These are phyloP conservation scores for Sanghuangporus baumii DNA, from an alignment of 1,284 basidiomycete genomes.

Conservation along the genomic window DNA sequence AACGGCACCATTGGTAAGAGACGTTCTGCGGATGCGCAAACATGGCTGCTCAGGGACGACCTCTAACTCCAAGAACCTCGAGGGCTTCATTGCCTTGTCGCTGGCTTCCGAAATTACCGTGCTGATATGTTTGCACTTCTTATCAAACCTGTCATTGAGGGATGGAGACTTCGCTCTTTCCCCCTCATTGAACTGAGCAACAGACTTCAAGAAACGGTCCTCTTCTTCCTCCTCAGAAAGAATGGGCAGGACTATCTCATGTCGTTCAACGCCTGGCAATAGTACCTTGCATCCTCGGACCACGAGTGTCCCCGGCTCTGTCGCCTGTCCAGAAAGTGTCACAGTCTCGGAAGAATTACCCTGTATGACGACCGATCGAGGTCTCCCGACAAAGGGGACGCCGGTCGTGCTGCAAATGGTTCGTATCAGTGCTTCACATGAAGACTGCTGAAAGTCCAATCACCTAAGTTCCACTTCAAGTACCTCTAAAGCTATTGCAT, in stretches of 20 bases:
- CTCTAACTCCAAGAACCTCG: slow-evolving; percentile 61
- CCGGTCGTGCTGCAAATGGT: slow-evolving; percentile 66
- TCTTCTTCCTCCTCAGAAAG: slow-evolving; percentile 71
- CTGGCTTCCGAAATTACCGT: slow-evolving; percentile 26
- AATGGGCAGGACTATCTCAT: slow-evolving; percentile 75
- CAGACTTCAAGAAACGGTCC: slow-evolving; percentile 48
- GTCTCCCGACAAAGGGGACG: slow-evolving; percentile 62
- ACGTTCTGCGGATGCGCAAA: slow-evolving; percentile 80
- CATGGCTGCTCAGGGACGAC: slow-evolving; percentile 86
- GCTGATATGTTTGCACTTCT: slow-evolving; percentile 29
- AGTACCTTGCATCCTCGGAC: slow-evolving; percentile 78
- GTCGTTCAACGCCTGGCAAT: slow-evolving; percentile 65
- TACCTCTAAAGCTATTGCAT: slow-evolving; percentile 85
- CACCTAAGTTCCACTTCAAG: slow-evolving; percentile 79
- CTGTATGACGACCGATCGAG: slow-evolving; percentile 57
- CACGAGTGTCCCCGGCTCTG: slow-evolving; percentile 58
- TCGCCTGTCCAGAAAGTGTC: slow-evolving; percentile 64
- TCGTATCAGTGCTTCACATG: no score
- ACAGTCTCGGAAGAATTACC: slow-evolving; percentile 72
- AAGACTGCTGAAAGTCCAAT: not conserved
- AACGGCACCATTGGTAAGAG: slow-evolving; percentile 83
- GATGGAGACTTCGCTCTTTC: slow-evolving; percentile 69
- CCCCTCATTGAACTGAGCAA: slow-evolving; percentile 54
- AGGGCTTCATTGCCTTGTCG: slow-evolving; percentile 22
- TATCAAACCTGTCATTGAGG: slow-evolving; percentile 50